Base-by-base conservation (phyloP, 345 rosid species). In the Gossypium herbaceum region DNA sequence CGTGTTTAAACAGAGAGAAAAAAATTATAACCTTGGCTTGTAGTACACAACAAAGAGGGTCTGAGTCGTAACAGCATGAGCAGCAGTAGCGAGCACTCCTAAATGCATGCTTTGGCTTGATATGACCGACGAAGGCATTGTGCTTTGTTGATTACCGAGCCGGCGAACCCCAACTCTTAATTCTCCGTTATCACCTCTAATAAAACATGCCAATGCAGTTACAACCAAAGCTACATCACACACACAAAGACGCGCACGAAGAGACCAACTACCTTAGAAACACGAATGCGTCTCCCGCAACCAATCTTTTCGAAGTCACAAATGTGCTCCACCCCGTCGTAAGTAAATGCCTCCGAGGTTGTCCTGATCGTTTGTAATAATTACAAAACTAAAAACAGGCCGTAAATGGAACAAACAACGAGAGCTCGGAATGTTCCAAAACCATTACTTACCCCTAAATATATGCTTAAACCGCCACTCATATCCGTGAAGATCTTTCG, bases 391-490 rank as follows among this genome's bases (percentile, higher is more conserved):
- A 61, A 52, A 60, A 52, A 15, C 15, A 69, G 27, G 56, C 43
- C 0, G 44, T 50, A 1, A 24, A 59, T 20, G 51, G 27, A 24
- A 15, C 27, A n/a, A 61, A 5, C 41, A 34, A 34, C 7, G 29
- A 43, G 7, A 55, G 73, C 54, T 41, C 22, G 27, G 13, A 24
- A 44, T 43, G 7, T 62, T 19, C 39, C 13, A 12, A 61, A 68
- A 74, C 7, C 57, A n/a, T 34, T 34, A 34, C 41, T 61, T 81
- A 91, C 97, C 97, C 85, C 97, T 82, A 72, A 83, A 89, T 47
- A 91, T 88, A 79, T 91, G 97, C 76, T 87, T 91, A 77, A 91
- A 91, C 71, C 87, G 85, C 97, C 97, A 91, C 51, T 90, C 94
- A 19, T 79, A 84, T 25, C 97, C 94, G 47, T 90, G 91, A 74